Evolutionary conservation across 2,329 filamentous ascomycete species (phyloP).

Genomic region (Coniochaeta ligniaria): DNA sequence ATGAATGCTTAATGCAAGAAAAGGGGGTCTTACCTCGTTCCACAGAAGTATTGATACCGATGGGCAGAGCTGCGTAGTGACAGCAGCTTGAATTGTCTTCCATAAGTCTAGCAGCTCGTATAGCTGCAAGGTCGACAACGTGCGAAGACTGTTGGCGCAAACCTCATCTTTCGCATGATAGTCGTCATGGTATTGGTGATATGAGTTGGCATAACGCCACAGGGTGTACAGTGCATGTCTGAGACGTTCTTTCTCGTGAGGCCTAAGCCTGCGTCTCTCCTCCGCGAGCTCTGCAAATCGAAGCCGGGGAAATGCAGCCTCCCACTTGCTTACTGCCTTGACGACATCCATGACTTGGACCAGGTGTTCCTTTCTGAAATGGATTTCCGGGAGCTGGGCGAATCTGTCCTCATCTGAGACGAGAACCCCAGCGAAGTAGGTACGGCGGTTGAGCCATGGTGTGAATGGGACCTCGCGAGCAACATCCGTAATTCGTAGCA

Average conservation of each 20-base stretch:
- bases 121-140: constrained; percentile 34
- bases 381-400: constrained; percentile 8
- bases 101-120: constrained; percentile 38
- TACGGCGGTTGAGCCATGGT: not conserved
- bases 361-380: constrained; percentile 12
- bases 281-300: constrained; percentile 34
- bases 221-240: constrained; percentile 44
- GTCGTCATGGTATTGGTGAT: constrained; percentile 15
- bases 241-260: constrained; percentile 36
- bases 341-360: constrained; percentile 21
- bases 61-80: constrained; percentile 38
- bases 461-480: not conserved
- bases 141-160: constrained; percentile 34
- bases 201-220: constrained; percentile 39
- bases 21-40: constrained; percentile 21
- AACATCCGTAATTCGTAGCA: not conserved
- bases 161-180: constrained; percentile 20
- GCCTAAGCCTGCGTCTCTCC: constrained; percentile 32
- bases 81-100: constrained; percentile 34
- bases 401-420: not conserved
- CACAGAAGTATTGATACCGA: constrained; percentile 29
- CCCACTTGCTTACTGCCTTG: constrained; percentile 29
- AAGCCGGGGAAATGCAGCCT: constrained; percentile 26
- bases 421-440: not conserved
- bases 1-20: not conserved